These are phyloP conservation scores for Phoma herbarum DNA, from an alignment of 2,329 filamentous ascomycete genomes.

Conservation along the genomic window DNA sequence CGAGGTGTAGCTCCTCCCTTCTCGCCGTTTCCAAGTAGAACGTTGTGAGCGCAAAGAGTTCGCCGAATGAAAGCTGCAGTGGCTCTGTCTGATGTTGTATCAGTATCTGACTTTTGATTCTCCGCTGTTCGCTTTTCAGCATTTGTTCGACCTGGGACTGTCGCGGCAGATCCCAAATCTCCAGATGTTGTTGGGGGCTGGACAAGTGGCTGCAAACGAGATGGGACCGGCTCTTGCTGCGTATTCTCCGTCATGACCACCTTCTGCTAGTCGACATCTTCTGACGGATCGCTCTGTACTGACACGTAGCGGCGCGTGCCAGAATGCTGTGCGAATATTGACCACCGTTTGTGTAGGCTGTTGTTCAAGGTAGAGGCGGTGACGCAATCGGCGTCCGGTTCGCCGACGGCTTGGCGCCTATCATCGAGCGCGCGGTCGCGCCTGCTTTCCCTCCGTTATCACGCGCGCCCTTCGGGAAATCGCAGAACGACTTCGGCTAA, in stretches of 20 bases:
- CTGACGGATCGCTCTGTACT: not conserved
- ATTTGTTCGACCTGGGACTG: slow-evolving; percentile 28
- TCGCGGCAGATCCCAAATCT: slow-evolving; percentile 14
- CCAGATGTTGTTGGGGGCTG: slow-evolving; percentile 27
- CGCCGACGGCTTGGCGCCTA: slow-evolving; percentile 32
- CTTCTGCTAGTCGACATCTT: slow-evolving; percentile 28
- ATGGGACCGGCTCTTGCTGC: slow-evolving; percentile 31
- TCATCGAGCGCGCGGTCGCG: not conserved
- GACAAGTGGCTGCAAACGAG: slow-evolving; percentile 34
- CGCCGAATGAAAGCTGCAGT: slow-evolving; percentile 83
- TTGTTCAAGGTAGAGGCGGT: slow-evolving; percentile 24
- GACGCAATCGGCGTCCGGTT: slow-evolving; percentile 26
- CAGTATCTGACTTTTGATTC: slow-evolving; percentile 36
- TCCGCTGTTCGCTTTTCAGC: slow-evolving; percentile 31
- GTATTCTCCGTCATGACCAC: slow-evolving; percentile 42
- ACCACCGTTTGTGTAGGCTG: slow-evolving; percentile 20
- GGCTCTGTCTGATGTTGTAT: slow-evolving; percentile 74
- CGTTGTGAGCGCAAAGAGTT: slow-evolving; percentile 76
- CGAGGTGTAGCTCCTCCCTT: slow-evolving; percentile 65
- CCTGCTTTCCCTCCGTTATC: not conserved
- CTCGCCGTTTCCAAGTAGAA: slow-evolving; percentile 59
- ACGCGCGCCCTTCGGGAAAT: not conserved
- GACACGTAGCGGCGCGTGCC: slow-evolving; percentile 26
- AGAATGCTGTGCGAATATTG: slow-evolving; percentile 14
- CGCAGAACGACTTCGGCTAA: not conserved